These are phyloP conservation scores for Pisolithus microcarpus DNA, from an alignment of 768 basidiomycete species.

Conservation along the genomic window DNA sequence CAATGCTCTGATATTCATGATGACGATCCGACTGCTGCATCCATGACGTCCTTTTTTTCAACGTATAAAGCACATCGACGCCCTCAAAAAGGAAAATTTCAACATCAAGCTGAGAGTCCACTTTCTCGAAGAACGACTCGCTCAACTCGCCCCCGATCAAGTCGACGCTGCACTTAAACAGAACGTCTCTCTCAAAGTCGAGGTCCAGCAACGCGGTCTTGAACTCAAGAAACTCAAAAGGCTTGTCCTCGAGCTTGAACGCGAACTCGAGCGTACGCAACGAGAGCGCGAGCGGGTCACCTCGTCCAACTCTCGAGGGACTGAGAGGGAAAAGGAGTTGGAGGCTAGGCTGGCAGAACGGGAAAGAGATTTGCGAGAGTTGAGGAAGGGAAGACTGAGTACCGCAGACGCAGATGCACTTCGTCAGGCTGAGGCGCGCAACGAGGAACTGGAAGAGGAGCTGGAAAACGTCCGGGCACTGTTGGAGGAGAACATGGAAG, in stretches of 20 bases:
- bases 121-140: constrained; percentile 89
- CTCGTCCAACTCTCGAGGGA: constrained; percentile 17
- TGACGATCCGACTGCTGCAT: neutral
- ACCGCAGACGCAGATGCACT: constrained; percentile 44
- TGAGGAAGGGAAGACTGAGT: constrained; percentile 43
- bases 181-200: constrained; percentile 89
- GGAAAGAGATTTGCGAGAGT: constrained; percentile 60
- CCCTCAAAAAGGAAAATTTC: constrained; percentile 95
- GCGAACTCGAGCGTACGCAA: constrained; percentile 67
- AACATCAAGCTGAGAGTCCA: constrained; percentile 93
- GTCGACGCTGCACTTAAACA: constrained; percentile 88
- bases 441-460: constrained; percentile 66
- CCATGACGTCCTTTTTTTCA: neutral
- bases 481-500: constrained; percentile 77
- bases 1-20: too few relatives aligned
- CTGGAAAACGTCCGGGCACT: constrained; percentile 62
- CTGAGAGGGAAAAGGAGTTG: constrained; percentile 59
- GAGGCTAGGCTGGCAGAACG: constrained; percentile 71
- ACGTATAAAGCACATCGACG: constrained; percentile 75
- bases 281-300: constrained; percentile 28
- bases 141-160: constrained; percentile 84
- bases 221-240: constrained; percentile 92
- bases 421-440: constrained; percentile 50
- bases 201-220: constrained; percentile 81
- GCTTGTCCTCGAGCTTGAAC: constrained; percentile 75